These are phyloP conservation scores for Penicillium sp. DNA, from an alignment of 2,329 filamentous ascomycete genomes.

Conservation along the genomic window DNA sequence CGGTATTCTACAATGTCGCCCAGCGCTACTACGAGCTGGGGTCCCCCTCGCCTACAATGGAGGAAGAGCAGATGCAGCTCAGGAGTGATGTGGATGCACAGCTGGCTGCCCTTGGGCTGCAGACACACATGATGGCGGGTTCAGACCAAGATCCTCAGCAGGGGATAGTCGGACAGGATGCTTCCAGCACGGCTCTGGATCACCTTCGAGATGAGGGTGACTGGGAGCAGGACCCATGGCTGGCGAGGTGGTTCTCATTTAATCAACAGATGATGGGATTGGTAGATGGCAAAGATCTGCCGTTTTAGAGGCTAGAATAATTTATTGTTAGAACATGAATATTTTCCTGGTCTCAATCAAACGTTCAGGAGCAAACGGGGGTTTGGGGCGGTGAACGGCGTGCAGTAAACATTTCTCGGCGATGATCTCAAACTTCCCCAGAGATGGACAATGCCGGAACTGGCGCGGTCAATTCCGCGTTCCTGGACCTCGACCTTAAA, in stretches of 20 bases:
- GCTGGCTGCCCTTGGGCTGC: not conserved
- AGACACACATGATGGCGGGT: not conserved
- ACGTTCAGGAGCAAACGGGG: too few relatives aligned
- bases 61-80: not conserved
- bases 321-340: not conserved
- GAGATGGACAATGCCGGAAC: constrained; percentile 39
- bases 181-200: not conserved
- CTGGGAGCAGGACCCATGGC: not conserved
- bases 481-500: constrained; percentile 74
- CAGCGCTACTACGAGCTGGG: not conserved
- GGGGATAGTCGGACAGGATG: not conserved
- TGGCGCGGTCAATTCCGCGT: constrained; percentile 39
- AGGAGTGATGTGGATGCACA: not conserved
- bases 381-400: not conserved
- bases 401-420: not conserved
- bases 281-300: not conserved
- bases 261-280: constrained; percentile 3
- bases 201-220: not conserved
- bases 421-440: not conserved
- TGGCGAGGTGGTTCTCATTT: not conserved
- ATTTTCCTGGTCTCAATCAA: not conserved
- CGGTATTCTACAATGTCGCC: constrained; percentile 6
- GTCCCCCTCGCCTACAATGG: not conserved
- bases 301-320: not conserved
- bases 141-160: not conserved